These are phyloP conservation scores for Penicillium silybi DNA, from an alignment of 495 filamentous ascomycete species.

Conservation along the genomic window DNA sequence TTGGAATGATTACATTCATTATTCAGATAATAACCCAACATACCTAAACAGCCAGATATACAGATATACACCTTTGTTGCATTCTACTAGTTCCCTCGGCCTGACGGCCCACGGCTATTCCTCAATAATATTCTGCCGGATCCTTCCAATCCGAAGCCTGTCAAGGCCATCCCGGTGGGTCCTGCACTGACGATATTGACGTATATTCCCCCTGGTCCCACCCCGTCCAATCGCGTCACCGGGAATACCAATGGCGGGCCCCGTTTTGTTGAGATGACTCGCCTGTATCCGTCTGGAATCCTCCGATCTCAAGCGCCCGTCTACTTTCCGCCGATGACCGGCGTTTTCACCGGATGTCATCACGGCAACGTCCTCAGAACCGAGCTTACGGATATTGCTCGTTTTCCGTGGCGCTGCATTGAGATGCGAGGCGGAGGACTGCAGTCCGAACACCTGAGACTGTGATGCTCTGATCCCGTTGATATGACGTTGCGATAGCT, in stretches of 20 bases:
- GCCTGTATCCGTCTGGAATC: not conserved
- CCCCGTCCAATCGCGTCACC: conserved; percentile 7
- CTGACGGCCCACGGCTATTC: conserved; percentile 18
- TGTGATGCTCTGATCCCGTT: not conserved
- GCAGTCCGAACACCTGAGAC: not conserved
- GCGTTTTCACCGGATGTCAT: not conserved
- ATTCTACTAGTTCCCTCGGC: not conserved
- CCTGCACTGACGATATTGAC: not conserved
- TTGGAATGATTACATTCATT: too few species aligned
- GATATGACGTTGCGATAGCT: not conserved
- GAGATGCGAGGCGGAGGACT: not conserved
- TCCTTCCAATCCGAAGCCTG: not conserved
- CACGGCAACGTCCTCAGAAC: not conserved
- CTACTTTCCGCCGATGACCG: conserved; percentile 6
- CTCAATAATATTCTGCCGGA: conserved; percentile 15
- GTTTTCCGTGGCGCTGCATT: not conserved
- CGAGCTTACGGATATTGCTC: not conserved
- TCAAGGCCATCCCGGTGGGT: not conserved
- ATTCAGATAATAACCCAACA: too few species aligned
- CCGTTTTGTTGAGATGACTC: conserved; percentile 7
- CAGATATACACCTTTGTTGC: too few species aligned
- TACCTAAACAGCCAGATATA: too few species aligned
- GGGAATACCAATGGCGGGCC: conserved; percentile 7
- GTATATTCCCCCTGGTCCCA: not conserved
- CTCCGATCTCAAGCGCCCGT: not conserved